Evolutionary conservation across 2,329 filamentous ascomycete genomes (phyloP).

Genomic region (Neofusicoccum sp.): DNA sequence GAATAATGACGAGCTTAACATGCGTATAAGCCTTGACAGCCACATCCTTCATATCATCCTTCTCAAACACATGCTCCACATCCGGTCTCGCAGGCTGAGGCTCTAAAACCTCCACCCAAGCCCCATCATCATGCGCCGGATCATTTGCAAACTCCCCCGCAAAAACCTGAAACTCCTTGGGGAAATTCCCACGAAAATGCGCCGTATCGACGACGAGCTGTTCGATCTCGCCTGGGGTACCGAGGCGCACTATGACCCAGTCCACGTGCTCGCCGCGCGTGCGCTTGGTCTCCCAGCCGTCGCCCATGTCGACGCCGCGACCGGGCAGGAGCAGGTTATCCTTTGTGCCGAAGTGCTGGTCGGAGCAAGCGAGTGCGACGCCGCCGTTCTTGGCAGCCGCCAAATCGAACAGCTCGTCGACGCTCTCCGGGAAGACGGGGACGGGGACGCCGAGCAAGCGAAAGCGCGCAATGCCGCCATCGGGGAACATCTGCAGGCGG

Average conservation of each 20-base stretch:
- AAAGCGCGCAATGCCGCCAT: conserved; percentile 82
- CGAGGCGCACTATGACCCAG: conserved; percentile 78
- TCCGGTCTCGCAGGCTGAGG: conserved; percentile 73
- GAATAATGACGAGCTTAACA: conserved; percentile 89
- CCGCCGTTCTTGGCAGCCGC: conserved; percentile 79
- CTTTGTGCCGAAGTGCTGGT: conserved; percentile 83
- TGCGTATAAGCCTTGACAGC: conserved; percentile 70
- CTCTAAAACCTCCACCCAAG: conserved; percentile 67
- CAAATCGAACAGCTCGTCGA: conserved; percentile 70
- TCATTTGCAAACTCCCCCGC: conserved; percentile 62
- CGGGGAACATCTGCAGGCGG: conserved; percentile 80
- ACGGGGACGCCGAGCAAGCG: conserved; percentile 75
- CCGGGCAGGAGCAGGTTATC: conserved; percentile 80
- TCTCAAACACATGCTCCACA: conserved; percentile 67
- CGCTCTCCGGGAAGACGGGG: conserved; percentile 72
- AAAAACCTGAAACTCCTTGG: conserved; percentile 70
- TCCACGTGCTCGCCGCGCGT: conserved; percentile 75
- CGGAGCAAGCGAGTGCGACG: conserved; percentile 73
- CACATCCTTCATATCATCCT: conserved; percentile 46
- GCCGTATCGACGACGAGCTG: conserved; percentile 77
- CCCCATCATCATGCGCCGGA: conserved; percentile 58
- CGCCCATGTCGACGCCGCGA: conserved; percentile 81
- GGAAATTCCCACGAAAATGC: conserved; percentile 83
- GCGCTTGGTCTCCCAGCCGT: conserved; percentile 83
- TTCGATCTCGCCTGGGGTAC: conserved; percentile 65